Evolutionary conservation across 805 yeast genomes (phyloP).

Genomic region (Metschnikowia anglica): DNA sequence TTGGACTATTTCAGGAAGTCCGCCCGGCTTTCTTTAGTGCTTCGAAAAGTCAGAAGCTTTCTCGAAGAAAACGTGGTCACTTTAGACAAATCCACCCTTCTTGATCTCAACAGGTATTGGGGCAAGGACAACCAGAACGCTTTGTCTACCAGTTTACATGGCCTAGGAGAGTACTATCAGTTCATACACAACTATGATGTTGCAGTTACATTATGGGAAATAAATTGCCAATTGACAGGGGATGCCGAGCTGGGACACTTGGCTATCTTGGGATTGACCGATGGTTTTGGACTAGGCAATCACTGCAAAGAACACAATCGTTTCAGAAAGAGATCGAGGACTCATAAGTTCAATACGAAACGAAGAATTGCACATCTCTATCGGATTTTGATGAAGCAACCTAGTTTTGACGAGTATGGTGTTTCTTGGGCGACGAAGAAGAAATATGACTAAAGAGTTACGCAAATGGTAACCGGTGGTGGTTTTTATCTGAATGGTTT

Average conservation of each 20-base stretch:
- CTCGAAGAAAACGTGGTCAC: slow-evolving; percentile 10
- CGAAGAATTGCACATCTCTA: slow-evolving; percentile 22
- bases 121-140: slow-evolving; percentile 22
- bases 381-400: slow-evolving; percentile 19
- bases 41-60: slow-evolving; percentile 13
- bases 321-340: slow-evolving; percentile 22
- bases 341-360: slow-evolving; percentile 23
- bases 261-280: slow-evolving; percentile 25
- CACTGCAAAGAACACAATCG: slow-evolving; percentile 20
- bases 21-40: slow-evolving; percentile 22
- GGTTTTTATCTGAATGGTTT: too few relatives aligned
- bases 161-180: slow-evolving; percentile 25
- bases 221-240: slow-evolving; percentile 23
- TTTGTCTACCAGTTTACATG: slow-evolving; percentile 19
- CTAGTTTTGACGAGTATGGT: slow-evolving; percentile 20
- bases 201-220: slow-evolving; percentile 25
- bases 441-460: slow-evolving; percentile 21
- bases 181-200: slow-evolving; percentile 18
- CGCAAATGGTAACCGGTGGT: too few relatives aligned
- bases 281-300: slow-evolving; percentile 26
- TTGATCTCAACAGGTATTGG: slow-evolving; percentile 14
- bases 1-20: slow-evolving; percentile 24
- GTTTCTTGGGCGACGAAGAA: slow-evolving; percentile 21
- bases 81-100: slow-evolving; percentile 2
- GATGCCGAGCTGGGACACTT: slow-evolving; percentile 24